A percentile compares a stretch with the other conserved stretches of the same genome.
These are phyloP conservation scores for Musa troglodytarum DNA, from an alignment of 176 grass and related monocot genomes.

Conservation along the genomic window DNA sequence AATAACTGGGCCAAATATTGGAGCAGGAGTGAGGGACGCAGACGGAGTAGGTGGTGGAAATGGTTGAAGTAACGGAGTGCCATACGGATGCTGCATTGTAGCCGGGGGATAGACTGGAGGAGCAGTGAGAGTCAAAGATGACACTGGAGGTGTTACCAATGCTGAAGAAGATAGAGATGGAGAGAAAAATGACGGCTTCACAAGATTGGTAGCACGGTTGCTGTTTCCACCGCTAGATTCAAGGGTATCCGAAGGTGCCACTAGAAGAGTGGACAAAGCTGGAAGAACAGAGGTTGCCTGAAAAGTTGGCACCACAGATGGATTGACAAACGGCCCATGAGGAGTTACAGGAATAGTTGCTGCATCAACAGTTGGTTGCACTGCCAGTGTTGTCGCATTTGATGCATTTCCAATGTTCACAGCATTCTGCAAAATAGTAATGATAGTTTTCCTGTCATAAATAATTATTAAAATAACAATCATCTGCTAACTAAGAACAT, in stretches of 20 bases:
- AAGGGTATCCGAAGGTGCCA: constrained; percentile 22
- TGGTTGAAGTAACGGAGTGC: constrained; percentile 25
- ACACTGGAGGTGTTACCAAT: constrained; percentile 15
- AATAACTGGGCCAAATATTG: constrained; percentile 17
- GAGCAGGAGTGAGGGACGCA: constrained; percentile 23
- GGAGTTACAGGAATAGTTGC: constrained; percentile 23
- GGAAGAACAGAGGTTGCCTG: constrained; percentile 17
- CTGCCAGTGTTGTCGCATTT: background rate
- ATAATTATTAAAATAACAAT: background rate
- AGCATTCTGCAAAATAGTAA: constrained; percentile 21
- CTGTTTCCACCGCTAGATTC: constrained; percentile 16
- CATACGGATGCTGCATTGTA: constrained; percentile 23
- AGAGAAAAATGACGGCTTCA: constrained; percentile 24
- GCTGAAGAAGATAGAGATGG: constrained; percentile 18
- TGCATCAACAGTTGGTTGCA: constrained; percentile 12
- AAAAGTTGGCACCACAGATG: constrained; percentile 19
- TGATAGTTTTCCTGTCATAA: constrained; percentile 1
- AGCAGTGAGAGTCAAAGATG: constrained; percentile 20
- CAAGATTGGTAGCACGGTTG: constrained; percentile 3
- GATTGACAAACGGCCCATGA: constrained; percentile 16
- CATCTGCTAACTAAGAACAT: background rate
- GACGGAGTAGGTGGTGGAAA: constrained; percentile 30
- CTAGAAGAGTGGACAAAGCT: constrained; percentile 27
- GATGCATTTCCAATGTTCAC: constrained; percentile 18
- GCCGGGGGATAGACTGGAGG: constrained; percentile 35